These are phyloP conservation scores for Sicyos edulis DNA, from an alignment of 306 rosid genomes.

Conservation along the genomic window DNA sequence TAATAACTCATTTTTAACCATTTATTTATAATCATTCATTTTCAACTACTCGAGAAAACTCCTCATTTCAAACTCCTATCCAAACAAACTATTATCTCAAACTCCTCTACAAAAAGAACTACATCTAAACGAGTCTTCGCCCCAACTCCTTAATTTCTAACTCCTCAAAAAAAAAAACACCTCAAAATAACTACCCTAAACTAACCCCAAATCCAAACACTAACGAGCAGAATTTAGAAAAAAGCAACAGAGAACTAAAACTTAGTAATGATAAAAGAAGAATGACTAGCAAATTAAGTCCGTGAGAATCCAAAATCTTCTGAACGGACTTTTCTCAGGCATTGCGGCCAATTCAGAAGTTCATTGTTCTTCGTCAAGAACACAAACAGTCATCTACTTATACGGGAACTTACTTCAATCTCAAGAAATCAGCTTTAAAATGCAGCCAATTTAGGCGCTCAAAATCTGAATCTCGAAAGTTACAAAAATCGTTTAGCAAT, in stretches of 20 bases:
- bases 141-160: too few species aligned
- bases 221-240: slow-evolving; percentile 5
- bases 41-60: too few species aligned
- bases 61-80: too few species aligned
- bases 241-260: slow-evolving; percentile 14
- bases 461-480: slow-evolving; percentile 33
- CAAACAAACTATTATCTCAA: too few species aligned
- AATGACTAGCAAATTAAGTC: neutral
- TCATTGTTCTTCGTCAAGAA: slow-evolving; percentile 16
- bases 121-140: too few species aligned
- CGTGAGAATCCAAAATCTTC: slow-evolving; percentile 1
- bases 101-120: too few species aligned
- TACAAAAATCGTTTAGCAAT: neutral
- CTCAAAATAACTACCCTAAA: too few species aligned
- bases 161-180: too few species aligned
- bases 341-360: slow-evolving; percentile 8
- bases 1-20: too few species aligned
- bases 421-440: too few species aligned
- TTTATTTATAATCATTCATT: too few species aligned
- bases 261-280: neutral
- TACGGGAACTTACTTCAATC: slow-evolving; percentile 32
- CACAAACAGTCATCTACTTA: slow-evolving; percentile 24
- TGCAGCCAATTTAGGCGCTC: slow-evolving; percentile 29
- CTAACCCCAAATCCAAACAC: too few species aligned
- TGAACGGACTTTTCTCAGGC: neutral